Evolutionary conservation across 2,329 filamentous ascomycete genomes (phyloP).

Genomic region (Lasiodiplodia sp.): DNA sequence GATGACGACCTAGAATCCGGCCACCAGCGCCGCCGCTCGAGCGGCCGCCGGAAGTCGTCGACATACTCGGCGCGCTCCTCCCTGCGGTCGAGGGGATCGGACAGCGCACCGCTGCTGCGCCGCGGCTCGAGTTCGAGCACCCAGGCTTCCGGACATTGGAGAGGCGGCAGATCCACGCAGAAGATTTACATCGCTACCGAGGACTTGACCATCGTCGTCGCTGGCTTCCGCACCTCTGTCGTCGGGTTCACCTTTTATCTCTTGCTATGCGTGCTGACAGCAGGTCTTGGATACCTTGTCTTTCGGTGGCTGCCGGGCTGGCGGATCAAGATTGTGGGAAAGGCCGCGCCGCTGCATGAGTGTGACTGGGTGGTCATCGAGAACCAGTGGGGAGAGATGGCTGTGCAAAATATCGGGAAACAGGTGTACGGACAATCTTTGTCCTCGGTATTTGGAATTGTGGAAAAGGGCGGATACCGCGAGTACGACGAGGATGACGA

Average conservation of each 20-base stretch:
- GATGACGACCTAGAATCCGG: conserved; percentile 59
- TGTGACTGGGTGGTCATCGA: conserved; percentile 94
- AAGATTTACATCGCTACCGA: conserved; percentile 94
- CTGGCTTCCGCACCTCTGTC: conserved; percentile 83
- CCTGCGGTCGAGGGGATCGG: conserved; percentile 55
- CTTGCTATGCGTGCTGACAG: conserved; percentile 72
- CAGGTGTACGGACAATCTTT: conserved; percentile 67
- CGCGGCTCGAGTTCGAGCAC: conserved; percentile 75
- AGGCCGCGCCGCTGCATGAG: conserved; percentile 70
- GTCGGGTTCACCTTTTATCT: conserved; percentile 74
- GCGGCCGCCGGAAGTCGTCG: conserved; percentile 68
- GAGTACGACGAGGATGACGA: conserved; percentile 77
- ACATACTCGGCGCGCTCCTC: conserved; percentile 61
- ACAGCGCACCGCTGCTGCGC: conserved; percentile 69
- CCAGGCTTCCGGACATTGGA: conserved; percentile 64
- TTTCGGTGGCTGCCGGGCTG: conserved; percentile 90
- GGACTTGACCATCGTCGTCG: conserved; percentile 91
- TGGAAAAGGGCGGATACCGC: conserved; percentile 68
- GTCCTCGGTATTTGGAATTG: conserved; percentile 72
- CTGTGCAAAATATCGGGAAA: conserved; percentile 72
- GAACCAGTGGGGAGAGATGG: conserved; percentile 96
- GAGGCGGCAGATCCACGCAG: conserved; percentile 74
- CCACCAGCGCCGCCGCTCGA: conserved; percentile 46
- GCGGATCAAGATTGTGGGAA: conserved; percentile 79
- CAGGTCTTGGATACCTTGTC: conserved; percentile 82